Base-by-base conservation (phyloP, 768 basidiomycete species). In the Cyathus striatus region DNA sequence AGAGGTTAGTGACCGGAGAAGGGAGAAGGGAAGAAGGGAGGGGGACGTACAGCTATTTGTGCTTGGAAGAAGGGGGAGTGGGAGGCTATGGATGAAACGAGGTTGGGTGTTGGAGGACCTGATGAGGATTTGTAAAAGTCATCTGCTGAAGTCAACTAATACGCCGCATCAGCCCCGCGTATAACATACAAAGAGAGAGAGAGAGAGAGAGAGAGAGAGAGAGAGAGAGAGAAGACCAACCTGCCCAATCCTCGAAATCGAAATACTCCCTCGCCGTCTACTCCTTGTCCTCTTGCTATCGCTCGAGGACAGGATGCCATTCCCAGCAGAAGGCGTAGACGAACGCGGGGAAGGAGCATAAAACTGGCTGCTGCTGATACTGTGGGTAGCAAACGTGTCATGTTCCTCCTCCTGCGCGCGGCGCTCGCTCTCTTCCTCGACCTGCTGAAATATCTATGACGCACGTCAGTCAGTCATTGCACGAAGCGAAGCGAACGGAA, bases 201-300 rank as follows among this genome's bases (percentile, higher is more conserved):
- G 27, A 54, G n/a, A 49, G 47, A 50, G 55, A 45, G 32, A 54
- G 44, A 20, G 46, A 40, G 23, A 49, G 52, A 20, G 43, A 6
- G 44, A 40, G 21, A 18, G 42, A 38, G 38, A 32, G 40, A 16
- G 21, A 34, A 23, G 17, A 45, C 65, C 45, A 38, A 81, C 79
- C 70, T 80, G 73, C 21, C 82, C 81, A 49, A 81, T 78, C 14
- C 76, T 68, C 42, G 78, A 77, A 33, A 83, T 68, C 1, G 79
- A 81, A 26, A 83, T 67, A 41, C 75, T 79, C 14, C 72, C 73
- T 37, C 71, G 61, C 44, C 71, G 65, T 34, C 66, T 62, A 30
- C 60, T 58, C 39, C 65, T 71, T n/a, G 51, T 54, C 50, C 53
- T 62, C 43, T 30, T 30, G n/a, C 9, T n/a, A 30, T 7, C n/a